Evolutionary conservation across 345 rosid species (phyloP), one percentile per base, ranked within the genome.

Genomic region (Citrus hindsii): DNA sequence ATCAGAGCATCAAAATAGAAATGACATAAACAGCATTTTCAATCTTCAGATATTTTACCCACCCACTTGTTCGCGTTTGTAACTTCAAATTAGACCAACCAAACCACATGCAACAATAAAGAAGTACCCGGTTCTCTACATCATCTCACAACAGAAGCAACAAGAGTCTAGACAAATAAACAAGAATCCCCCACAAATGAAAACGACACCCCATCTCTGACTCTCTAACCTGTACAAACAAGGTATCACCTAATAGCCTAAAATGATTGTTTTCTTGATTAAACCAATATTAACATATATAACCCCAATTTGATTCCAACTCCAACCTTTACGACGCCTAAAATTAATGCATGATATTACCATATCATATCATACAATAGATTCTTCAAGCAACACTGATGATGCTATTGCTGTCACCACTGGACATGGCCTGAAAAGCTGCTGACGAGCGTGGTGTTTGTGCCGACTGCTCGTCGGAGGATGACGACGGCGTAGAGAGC

Each of bases 381-480:
- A 63, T 82, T 74, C 80, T 79, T 92, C 86, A 92, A 76, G 94
- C 94, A 67, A 90, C 91, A 73, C 89, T 91, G 61, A 92, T 90
- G 72, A 87, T 88, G 83, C 88, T 91, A 79, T 88, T 87, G 83
- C 86, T 92, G 77, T 91, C 95, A 8, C 97, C 90, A 64, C 90
- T 76, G 27, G 92, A 81, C 83, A 87, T 89, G 73, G 87, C 69
- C 89, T 86, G 86, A 37, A 89, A 91, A 19, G 80, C 75, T 25
- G 80, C 76, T 28, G 88, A 84, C 0, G 91, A 80, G 66, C 79
- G 86, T 2, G 84, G n/a, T 2, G 81, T 9, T 69, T 85, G 76
- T 38, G 85, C 53, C 28, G 90, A 69, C 86, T 89, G 85, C 55
- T 87, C 92, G 7, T 81, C 89, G 16, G 89, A 67, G 32, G 87